A percentile compares a stretch with the other conserved stretches of the same genome.
phyloP scores from a whole-genome alignment of 805 yeast species.

The Pichia thaimueangensis region DNA sequence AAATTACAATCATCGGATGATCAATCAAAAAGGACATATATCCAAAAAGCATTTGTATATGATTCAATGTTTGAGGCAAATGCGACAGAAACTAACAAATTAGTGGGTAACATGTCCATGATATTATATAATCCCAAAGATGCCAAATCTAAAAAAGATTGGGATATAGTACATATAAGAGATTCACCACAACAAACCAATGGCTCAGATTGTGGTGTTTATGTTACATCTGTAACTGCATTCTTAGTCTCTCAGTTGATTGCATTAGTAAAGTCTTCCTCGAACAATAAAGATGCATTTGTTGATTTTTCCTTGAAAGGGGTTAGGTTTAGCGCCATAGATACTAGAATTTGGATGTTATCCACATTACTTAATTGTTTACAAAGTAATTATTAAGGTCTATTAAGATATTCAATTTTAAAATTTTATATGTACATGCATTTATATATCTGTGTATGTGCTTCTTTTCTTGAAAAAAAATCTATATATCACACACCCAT shows the following conservation, averaged over 20 bases:
- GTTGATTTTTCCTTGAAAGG: slow-evolving; percentile 24
- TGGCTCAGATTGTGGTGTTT: slow-evolving; percentile 62
- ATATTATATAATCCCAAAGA: slow-evolving; percentile 19
- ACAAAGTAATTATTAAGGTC: no score
- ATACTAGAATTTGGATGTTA: slow-evolving; percentile 40
- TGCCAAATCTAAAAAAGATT: slow-evolving; percentile 4
- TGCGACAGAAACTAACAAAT: slow-evolving; percentile 29
- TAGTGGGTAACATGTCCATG: slow-evolving; percentile 28
- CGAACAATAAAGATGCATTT: background rate
- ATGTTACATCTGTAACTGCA: slow-evolving; percentile 34
- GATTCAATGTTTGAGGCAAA: slow-evolving; percentile 52
- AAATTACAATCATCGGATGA: background rate
- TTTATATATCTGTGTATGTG: no score
- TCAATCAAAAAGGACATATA: slow-evolving; percentile 31
- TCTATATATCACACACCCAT: background rate
- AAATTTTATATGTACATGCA: no score
- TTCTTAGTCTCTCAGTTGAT: slow-evolving; percentile 30
- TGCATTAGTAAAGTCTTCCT: slow-evolving; percentile 19
- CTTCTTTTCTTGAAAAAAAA: no score
- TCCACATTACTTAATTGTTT: slow-evolving; percentile 29
- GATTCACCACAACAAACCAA: slow-evolving; percentile 54
- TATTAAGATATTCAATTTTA: no score
- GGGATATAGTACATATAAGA: slow-evolving; percentile 6
- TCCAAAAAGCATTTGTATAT: slow-evolving; percentile 44
- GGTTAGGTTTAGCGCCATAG: slow-evolving; percentile 41